Conservation (phyloP, 2,329 filamentous ascomycete species). For the Trichoderma sp. region DNA sequence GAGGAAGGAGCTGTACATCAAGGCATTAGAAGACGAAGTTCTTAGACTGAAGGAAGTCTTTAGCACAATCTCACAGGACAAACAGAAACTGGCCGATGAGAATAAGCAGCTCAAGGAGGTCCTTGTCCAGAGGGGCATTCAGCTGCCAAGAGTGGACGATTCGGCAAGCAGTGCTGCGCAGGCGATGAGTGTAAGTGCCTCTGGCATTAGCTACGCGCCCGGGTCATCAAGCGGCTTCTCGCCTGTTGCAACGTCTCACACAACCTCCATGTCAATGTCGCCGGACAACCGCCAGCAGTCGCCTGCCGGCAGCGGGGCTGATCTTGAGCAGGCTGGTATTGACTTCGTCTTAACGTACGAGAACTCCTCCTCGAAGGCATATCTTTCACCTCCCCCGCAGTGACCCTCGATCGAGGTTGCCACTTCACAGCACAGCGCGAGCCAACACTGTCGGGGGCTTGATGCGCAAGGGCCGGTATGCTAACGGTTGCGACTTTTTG, state of each 20-base stretch:
- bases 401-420: slow-evolving; percentile 28
- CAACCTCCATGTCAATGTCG: slow-evolving; percentile 40
- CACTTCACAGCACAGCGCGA: slow-evolving; percentile 11
- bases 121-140: slow-evolving; percentile 53
- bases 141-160: slow-evolving; percentile 39
- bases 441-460: slow-evolving; percentile 21
- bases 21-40: slow-evolving; percentile 87
- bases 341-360: slow-evolving; percentile 91
- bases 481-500: slow-evolving; percentile 44
- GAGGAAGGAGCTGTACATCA: slow-evolving; percentile 94
- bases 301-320: slow-evolving; percentile 46
- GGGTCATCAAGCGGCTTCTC: slow-evolving; percentile 47
- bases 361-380: slow-evolving; percentile 57
- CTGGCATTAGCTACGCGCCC: slow-evolving; percentile 56
- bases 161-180: slow-evolving; percentile 43
- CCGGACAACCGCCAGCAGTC: slow-evolving; percentile 31
- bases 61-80: slow-evolving; percentile 69
- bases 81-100: slow-evolving; percentile 72
- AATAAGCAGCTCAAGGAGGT: slow-evolving; percentile 68
- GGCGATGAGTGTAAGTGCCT: slow-evolving; percentile 55
- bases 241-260: slow-evolving; percentile 45
- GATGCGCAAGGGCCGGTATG: slow-evolving; percentile 30
- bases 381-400: slow-evolving; percentile 62
- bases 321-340: slow-evolving; percentile 81
- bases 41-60: slow-evolving; percentile 84